These are phyloP conservation scores for Yarrowia phangngaensis DNA, from an alignment of 805 yeast species.

Conservation along the genomic window DNA sequence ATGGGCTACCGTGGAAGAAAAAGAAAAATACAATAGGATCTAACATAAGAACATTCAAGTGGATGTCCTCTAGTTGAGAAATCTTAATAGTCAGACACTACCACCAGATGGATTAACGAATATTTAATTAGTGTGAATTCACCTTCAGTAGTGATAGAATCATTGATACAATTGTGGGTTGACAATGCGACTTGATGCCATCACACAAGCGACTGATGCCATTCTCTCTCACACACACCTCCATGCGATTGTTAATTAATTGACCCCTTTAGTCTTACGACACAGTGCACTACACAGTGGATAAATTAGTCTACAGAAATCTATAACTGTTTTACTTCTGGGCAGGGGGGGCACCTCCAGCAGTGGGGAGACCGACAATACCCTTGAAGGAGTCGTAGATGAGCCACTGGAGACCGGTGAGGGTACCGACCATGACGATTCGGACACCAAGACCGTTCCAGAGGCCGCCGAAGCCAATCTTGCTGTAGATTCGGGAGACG, in stretches of 20 bases:
- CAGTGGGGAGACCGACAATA: slow-evolving; percentile 87
- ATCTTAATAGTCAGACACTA: too few species aligned
- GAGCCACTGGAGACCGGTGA: slow-evolving; percentile 90
- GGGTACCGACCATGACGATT: slow-evolving; percentile 84
- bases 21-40: background rate
- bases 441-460: slow-evolving; percentile 88
- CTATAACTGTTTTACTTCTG: slow-evolving; percentile 18
- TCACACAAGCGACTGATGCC: too few species aligned
- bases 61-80: too few species aligned
- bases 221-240: too few species aligned
- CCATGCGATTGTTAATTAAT: background rate
- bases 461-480: slow-evolving; percentile 72
- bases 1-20: too few species aligned
- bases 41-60: too few species aligned
- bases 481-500: slow-evolving; percentile 56
- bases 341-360: slow-evolving; percentile 50
- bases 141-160: too few species aligned
- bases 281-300: slow-evolving; percentile 1
- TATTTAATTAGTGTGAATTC: too few species aligned
- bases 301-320: slow-evolving; percentile 22
- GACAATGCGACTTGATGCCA: too few species aligned
- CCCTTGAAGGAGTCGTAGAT: slow-evolving; percentile 92
- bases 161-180: too few species aligned
- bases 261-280: too few species aligned
- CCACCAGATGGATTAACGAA: too few species aligned